Percentiles rank a stretch among this genome's conserved stretches.
phyloP scores from a whole-genome alignment of 2,329 filamentous ascomycete genomes.

The Thermothelomyces thermophilus region DNA sequence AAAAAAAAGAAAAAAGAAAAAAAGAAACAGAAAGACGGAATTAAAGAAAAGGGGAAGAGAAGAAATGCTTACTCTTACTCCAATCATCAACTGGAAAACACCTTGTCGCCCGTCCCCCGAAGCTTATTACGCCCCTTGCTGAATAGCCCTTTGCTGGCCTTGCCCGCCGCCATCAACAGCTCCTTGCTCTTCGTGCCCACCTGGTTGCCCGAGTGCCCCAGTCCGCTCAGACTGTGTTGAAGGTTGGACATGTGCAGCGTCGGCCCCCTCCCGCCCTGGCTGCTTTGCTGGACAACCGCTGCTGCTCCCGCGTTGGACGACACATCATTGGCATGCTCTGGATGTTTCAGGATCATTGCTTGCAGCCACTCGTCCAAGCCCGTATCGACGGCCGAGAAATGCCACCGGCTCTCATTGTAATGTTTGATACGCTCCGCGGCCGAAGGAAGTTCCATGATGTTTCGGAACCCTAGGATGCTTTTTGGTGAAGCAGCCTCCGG shows the following conservation, averaged over 20 bases:
- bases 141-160: slow-evolving; percentile 84
- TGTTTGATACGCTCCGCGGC: slow-evolving; percentile 63
- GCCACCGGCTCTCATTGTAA: slow-evolving; percentile 64
- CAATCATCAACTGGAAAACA: slow-evolving; percentile 51
- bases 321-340: slow-evolving; percentile 41
- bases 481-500: slow-evolving; percentile 11
- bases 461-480: slow-evolving; percentile 56
- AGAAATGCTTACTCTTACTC: too few relatives aligned
- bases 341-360: slow-evolving; percentile 38
- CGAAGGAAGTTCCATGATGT: slow-evolving; percentile 66
- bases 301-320: slow-evolving; percentile 23
- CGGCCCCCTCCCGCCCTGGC: slow-evolving; percentile 5
- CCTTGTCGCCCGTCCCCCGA: slow-evolving; percentile 69
- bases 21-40: too few relatives aligned
- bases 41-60: too few relatives aligned
- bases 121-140: slow-evolving; percentile 87
- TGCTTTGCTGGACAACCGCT: neutral
- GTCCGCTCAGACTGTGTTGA: slow-evolving; percentile 38
- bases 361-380: slow-evolving; percentile 59
- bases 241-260: slow-evolving; percentile 34
- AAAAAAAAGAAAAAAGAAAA: too few relatives aligned
- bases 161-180: slow-evolving; percentile 76
- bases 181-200: slow-evolving; percentile 84
- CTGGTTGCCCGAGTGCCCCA: slow-evolving; percentile 52
- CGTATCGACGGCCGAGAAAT: slow-evolving; percentile 66